These are phyloP conservation scores for Phytophthora melonis DNA, from an alignment of 352 stramenopile species.

Conservation along the genomic window DNA sequence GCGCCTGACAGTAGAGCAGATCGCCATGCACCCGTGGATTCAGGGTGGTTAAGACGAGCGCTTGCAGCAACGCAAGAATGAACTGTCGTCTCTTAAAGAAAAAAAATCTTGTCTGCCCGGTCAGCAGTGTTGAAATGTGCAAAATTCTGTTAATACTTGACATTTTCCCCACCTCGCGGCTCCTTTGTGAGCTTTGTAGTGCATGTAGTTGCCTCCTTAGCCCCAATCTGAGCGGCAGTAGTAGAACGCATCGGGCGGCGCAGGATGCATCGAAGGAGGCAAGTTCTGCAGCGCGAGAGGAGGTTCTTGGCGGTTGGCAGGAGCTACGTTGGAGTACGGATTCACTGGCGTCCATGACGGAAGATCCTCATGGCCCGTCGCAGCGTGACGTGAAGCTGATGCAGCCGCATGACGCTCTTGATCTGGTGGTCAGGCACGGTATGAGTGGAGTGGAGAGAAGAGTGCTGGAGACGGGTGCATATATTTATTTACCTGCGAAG, in stretches of 20 bases:
- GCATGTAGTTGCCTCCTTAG: conserved; percentile 26
- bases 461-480: not conserved
- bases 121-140: conserved; percentile 33
- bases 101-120: conserved; percentile 14
- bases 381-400: conserved; percentile 3
- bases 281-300: conserved; percentile 37
- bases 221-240: conserved; percentile 67
- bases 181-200: too few relatives aligned
- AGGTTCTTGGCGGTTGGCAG: conserved; percentile 6
- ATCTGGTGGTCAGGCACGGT: conserved; percentile 34
- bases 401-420: conserved; percentile 45
- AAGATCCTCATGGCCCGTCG: not conserved
- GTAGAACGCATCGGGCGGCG: conserved; percentile 59
- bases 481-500: conserved; percentile 57
- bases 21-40: conserved; percentile 86
- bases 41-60: conserved; percentile 51
- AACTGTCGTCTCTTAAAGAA: conserved; percentile 33
- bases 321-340: not conserved
- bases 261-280: conserved; percentile 80
- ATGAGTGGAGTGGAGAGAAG: conserved; percentile 8
- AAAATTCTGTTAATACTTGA: conserved; percentile 20
- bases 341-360: conserved; percentile 17
- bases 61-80: conserved; percentile 34
- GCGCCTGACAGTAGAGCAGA: conserved; percentile 85
- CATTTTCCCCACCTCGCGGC: not conserved